Evolutionary conservation across 139 green algal species (phyloP), one percentile per base, ranked within the genome.

Genomic region (Asterochloris erici): DNA sequence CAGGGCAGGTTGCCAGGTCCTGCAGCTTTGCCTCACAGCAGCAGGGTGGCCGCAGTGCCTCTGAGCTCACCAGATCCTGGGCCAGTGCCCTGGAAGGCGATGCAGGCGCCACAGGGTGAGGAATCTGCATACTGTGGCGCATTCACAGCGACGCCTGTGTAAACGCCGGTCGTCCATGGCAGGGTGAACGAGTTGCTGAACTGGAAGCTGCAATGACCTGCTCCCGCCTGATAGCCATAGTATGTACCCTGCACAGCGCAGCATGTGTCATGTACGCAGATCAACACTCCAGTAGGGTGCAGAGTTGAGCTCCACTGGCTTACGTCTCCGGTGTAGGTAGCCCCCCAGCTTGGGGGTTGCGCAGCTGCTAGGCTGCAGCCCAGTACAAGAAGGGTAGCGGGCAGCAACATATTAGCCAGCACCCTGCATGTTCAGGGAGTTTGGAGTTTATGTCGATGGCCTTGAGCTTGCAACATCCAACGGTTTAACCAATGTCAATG

Each of bases 181-280:
- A 82, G 62, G 14, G 19, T n/a, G 24, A 62, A 62, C 21, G 74
- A 77, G 64, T 69, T 68, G 0, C 63, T 77, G 21, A 77, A 77
- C 24, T 76, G 64, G 23, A 85, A 82, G 29, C 82, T 81, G 82
- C 82, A 85, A 38, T 75, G 29, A 14, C 82, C 82, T 62, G 82
- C 29, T 14, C 82, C 82, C 60, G 26, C 60, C 63, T 81, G n/a
- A 26, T 81, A 62, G n/a, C 81, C 81, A 74, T 84, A 84, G 63
- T 84, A 84, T 68, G 81, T 84, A 17, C 81, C 81, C 81, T 84
- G 63, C 28, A 75, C 38, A 54, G 38, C 38, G 38, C 38, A 54
- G 38, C 38, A 54, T 54, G 38, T 54, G 38, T 54, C 38, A 54
- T 54, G 38, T 6, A 54, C 6, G 38, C 38, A 54, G 38, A 54